These are phyloP conservation scores for Lactifluus echinatus DNA, from an alignment of 768 basidiomycete species.

Conservation along the genomic window DNA sequence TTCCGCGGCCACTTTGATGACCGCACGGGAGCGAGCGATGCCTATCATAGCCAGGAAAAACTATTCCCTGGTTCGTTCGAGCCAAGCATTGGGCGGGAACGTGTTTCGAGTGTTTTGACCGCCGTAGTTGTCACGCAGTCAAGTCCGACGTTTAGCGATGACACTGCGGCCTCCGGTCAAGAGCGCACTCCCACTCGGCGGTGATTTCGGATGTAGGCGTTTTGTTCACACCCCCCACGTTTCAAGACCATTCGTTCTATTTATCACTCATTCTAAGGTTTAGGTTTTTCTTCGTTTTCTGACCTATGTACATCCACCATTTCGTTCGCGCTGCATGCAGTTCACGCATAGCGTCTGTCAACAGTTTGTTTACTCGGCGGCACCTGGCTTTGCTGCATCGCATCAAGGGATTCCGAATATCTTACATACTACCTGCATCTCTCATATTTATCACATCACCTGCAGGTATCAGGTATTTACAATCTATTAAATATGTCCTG, in stretches of 20 bases:
- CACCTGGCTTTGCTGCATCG: conserved; percentile 1
- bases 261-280: conserved; percentile 17
- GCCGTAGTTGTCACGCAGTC: conserved; percentile 34
- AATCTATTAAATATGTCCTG: conserved; percentile 10
- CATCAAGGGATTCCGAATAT: not conserved
- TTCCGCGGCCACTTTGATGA: conserved; percentile 39
- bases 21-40: conserved; percentile 10
- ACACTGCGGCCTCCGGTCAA: conserved; percentile 26
- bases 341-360: conserved; percentile 3
- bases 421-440: conserved; percentile 13
- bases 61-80: conserved; percentile 24
- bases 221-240: not conserved
- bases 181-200: not conserved
- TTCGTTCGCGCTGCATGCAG: not conserved
- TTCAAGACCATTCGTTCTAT: not conserved
- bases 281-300: not conserved
- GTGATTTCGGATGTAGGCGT: not conserved
- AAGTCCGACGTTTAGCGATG: conserved; percentile 34
- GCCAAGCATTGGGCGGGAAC: conserved; percentile 39
- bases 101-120: conserved; percentile 47
- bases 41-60: conserved; percentile 24
- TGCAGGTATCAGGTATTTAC: conserved; percentile 6
- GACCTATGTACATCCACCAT: not conserved
- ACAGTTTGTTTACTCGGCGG: not conserved
- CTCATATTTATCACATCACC: conserved; percentile 7